Evolutionary conservation across 179 eudicot genomes (phyloP), one percentile per base, ranked within the genome.

Genomic region (Beta macrorhiza): DNA sequence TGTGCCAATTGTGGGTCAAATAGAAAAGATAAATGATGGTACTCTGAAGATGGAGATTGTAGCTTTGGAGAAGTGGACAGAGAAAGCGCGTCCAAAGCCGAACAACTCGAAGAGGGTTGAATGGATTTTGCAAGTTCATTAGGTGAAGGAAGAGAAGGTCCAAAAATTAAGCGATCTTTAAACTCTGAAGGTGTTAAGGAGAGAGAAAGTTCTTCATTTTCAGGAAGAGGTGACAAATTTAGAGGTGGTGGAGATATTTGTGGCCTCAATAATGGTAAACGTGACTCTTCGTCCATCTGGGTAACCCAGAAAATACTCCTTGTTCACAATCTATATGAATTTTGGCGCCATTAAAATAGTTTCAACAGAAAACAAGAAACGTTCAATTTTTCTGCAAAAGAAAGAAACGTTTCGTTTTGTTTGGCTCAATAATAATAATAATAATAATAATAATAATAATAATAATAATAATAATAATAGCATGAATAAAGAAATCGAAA

Each of bases 131-230:
- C 75, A 44, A 67, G 83, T 63, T 83, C 83, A 37, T 37, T 22
- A 6, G 67, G 53, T 29, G 69, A 56, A 83, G 42, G 4, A 59
- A 91, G 58, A 13, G 87, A 76, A 42, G 93, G 87, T 3, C 99
- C 99, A 67, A 94, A 96, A 32, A 96, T 94, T 52, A 96, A 88
- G 0, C 88, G 86, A 74, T 96, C 97, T 81, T 94, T 96, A 74
- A 91, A 74, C 58, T 90, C 93, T 10, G 92, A 85, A 17, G 99
- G 97, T 22, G 93, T 92, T 69, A 90, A 70, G 32, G 88, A 80
- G n/a, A 79, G 76, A 42, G 92, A 56, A 77, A 92, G 81, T 76
- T 90, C 97, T 74, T 87, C 84, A 62, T 94, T 47, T 82, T 96
- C 99, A 0, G 94, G 99, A 55, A 96, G 83, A 14, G 95, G 45